These are phyloP conservation scores for Ormosia emarginata DNA, from an alignment of 306 rosid species.

Conservation along the genomic window DNA sequence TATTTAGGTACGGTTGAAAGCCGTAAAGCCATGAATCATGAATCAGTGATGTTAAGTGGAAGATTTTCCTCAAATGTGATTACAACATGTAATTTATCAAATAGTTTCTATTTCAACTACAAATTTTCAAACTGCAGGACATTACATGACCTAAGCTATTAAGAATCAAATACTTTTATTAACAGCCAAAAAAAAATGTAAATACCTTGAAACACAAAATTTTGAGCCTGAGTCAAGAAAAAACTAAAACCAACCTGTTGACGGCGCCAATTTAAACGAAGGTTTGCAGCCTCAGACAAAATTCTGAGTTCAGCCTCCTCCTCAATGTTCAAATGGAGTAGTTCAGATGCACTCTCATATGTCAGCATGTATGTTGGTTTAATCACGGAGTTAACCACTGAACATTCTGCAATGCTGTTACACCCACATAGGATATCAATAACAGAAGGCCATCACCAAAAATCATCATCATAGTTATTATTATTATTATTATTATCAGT, in stretches of 20 bases:
- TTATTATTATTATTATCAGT: not conserved
- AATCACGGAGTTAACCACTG: constrained; percentile 77
- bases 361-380: constrained; percentile 97
- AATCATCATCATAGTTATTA: not conserved
- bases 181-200: not conserved
- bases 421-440: constrained; percentile 20
- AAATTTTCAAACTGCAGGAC: not conserved
- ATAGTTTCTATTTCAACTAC: not conserved
- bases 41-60: not conserved
- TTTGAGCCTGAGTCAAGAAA: not conserved
- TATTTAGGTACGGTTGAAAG: constrained; percentile 9
- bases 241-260: constrained; percentile 61
- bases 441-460: not conserved
- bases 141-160: not conserved
- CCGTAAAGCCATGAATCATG: not conserved
- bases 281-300: constrained; percentile 88
- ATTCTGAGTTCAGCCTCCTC: constrained; percentile 85
- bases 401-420: constrained; percentile 86
- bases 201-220: not conserved
- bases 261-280: constrained; percentile 75
- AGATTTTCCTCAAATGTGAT: not conserved
- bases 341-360: constrained; percentile 93
- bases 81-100: not conserved
- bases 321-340: constrained; percentile 77
- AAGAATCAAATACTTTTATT: constrained; percentile 5